Base-by-base conservation (phyloP, 441 rosid genomes). In the Euphorbia schlechtendalii region DNA sequence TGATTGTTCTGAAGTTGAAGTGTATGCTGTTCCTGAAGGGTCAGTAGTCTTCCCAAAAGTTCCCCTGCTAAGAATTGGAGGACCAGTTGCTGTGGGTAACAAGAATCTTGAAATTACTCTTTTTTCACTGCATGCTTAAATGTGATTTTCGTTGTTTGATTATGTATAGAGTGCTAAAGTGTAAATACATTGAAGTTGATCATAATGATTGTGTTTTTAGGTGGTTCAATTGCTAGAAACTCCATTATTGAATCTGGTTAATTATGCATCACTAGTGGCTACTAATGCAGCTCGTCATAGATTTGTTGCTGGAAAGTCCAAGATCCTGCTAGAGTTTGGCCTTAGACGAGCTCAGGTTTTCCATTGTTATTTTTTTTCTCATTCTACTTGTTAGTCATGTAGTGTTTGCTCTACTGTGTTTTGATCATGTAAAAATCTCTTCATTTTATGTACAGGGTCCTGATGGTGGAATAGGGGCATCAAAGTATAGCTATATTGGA, bases 401-500 rank as follows among this genome's bases (percentile, higher is more conserved):
- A 62, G 30, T 66, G 62, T 59, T 52, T 52, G 2, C 15, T 65
- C 9, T 56, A 30, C n/a, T 54, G 54, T 66, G 51, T 65, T 69
- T 32, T 52, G 43, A 69, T 56, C n/a, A 14, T 38, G 11, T 67
- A 65, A 64, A 73, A 36, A 56, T 20, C 52, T 49, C 15, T 54
- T 65, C 53, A 53, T 56, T 41, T 61, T 64, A 69, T 60, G 25
- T 65, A 38, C 71, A 95, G 99, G 99, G 99, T 71, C 99, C 99
- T 15, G 99, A 95, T 77, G 99, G 98, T 12, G 98, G 91, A 30
- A 80, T 95, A 70, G 75, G 92, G 1, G 98, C 99, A 48, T 95
- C 99, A n/a, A 92, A 85, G 60, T 95, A 95, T 70, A 85, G 98
- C 73, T 95, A 95, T 72, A 73, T 95, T 56, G 99, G 99, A 77